Evolutionary conservation across 1,284 basidiomycete genomes (phyloP).

Genomic region (Pyrrhoderma noxium): DNA sequence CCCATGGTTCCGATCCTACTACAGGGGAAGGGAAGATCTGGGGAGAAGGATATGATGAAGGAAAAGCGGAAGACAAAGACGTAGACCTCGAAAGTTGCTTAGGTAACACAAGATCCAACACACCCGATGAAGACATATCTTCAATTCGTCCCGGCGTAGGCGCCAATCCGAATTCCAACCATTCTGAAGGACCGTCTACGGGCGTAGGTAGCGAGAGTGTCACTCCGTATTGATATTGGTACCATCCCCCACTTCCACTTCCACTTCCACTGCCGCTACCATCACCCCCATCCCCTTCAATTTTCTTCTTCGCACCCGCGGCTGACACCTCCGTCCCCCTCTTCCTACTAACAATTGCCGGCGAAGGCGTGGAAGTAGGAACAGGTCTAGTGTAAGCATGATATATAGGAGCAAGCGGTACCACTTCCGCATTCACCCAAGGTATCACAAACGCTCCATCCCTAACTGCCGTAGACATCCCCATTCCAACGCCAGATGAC

Average conservation of each 20-base stretch:
- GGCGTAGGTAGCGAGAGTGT: constrained; percentile 49
- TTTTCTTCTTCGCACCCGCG: constrained; percentile 27
- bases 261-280: no score
- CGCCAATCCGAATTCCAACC: constrained; percentile 73
- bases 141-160: constrained; percentile 25
- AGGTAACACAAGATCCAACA: not conserved
- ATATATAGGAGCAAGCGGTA: constrained; percentile 36
- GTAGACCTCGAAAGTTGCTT: no score
- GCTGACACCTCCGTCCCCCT: not conserved
- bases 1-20: no score
- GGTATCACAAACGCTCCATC: constrained; percentile 59
- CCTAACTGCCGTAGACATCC: constrained; percentile 29
- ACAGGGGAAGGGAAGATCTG: no score
- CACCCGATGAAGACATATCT: no score
- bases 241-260: not conserved
- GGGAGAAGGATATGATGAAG: no score
- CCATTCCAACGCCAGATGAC: no score
- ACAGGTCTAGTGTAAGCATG: no score
- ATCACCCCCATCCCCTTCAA: no score
- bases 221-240: constrained; percentile 44
- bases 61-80: no score
- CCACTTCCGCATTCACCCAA: constrained; percentile 46
- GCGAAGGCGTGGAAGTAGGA: no score
- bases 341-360: no score
- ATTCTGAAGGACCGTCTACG: constrained; percentile 48